Evolutionary conservation across 164 flowering plant species (phyloP), one percentile per base, ranked within the genome.

Genomic region (Berberis vulgaris): DNA sequence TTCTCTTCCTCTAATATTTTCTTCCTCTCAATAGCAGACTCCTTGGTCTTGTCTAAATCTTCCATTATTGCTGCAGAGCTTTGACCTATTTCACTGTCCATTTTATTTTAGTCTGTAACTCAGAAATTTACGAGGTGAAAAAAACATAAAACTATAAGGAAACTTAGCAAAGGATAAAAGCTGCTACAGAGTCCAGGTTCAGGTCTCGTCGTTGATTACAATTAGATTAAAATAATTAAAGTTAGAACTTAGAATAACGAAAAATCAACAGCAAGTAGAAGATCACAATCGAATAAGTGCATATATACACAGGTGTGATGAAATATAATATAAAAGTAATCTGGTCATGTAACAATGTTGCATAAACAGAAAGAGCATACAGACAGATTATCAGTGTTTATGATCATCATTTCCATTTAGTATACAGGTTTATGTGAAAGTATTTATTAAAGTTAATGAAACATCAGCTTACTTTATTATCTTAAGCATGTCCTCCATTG

Each of bases 31-130:
- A 76, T 66, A 39, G 81, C 84, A 67, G 78, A 67, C 43, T 83
- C 78, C 63, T 84, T 89, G 82, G 83, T 81, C 69, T 82, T 92
- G 76, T 83, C 88, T 60, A 89, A 74, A 42, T 86, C 96, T 77
- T 89, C 96, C 68, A 58, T 60, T 67, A 89, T 78, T 67, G 74
- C 89, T 64, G 73, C 65, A 62, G 91, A 78, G 72, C 69, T 80
- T 57, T 65, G 73, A 67, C 70, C 73, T 40, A 75, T 61, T 60
- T 72, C 75, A 62, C 73, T 74, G 74, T 50, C 44, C 62, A 26
- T 26, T 26, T 26, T 26, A 26, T 26, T 26, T 26, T 26, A 26
- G 26, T 26, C 26, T 26, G 26, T 26, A 26, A 26, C 26, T 26
- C 26, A 26, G 26, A 26, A 26, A 26, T 26, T 26, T 26, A 26